A percentile compares a stretch with the other conserved stretches of the same genome.
These are phyloP conservation scores for Claviceps cyperi DNA, from an alignment of 2,329 filamentous ascomycete species.

Conservation along the genomic window DNA sequence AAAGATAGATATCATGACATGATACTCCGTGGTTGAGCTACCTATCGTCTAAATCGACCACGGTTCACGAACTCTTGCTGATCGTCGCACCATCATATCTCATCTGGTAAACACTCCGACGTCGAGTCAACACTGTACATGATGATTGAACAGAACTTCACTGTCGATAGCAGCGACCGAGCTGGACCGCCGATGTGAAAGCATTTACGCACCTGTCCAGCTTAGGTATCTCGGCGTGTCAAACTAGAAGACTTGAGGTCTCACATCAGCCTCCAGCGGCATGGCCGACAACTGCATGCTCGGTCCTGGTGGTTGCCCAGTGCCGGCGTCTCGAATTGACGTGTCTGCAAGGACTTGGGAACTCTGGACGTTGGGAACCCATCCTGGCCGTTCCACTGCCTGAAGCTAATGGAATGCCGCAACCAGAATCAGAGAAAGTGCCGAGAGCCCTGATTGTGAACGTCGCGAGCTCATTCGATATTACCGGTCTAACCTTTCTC, in stretches of 20 bases:
- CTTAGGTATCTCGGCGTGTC: neutral
- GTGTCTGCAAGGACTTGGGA: neutral
- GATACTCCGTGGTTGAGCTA: neutral
- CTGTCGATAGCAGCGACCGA: neutral
- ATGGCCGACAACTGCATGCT: neutral
- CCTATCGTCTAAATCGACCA: neutral
- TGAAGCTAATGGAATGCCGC: neutral
- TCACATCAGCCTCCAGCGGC: neutral
- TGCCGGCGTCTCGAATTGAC: neutral
- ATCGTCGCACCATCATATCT: neutral
- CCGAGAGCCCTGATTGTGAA: neutral
- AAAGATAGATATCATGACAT: no score
- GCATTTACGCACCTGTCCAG: neutral
- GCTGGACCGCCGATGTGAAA: neutral
- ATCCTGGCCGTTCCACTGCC: neutral
- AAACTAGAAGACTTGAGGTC: neutral
- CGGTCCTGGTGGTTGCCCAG: neutral
- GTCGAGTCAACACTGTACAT: neutral
- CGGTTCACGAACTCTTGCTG: neutral
- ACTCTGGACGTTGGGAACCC: neutral
- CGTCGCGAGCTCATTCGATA: neutral
- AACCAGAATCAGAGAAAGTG: neutral
- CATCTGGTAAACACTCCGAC: neutral
- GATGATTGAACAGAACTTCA: neutral
- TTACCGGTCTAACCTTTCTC: neutral